Percentiles rank a stretch among this genome's conserved stretches.
These are phyloP conservation scores for Russula sp. DNA, from an alignment of 768 basidiomycete genomes.

Conservation along the genomic window DNA sequence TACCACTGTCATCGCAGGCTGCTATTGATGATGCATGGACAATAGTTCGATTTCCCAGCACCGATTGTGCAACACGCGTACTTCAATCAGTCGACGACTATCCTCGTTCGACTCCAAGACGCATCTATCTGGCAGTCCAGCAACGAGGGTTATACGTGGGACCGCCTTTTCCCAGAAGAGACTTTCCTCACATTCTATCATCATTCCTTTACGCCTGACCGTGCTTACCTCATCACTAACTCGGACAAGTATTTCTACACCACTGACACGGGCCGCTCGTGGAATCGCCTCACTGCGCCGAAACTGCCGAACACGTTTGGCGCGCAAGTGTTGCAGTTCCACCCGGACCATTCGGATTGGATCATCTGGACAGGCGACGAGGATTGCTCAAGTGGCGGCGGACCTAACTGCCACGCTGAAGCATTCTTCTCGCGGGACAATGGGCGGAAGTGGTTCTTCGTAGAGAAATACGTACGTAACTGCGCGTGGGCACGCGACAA, in stretches of 20 bases:
- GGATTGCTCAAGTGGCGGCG: constrained; percentile 44
- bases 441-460: constrained; percentile 63
- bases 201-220: constrained; percentile 69
- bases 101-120: constrained; percentile 76
- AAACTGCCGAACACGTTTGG: constrained; percentile 73
- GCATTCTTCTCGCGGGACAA: constrained; percentile 72
- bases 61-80: constrained; percentile 72
- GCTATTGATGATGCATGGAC: background rate
- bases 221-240: constrained; percentile 86
- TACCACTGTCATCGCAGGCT: background rate
- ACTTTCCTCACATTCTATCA: constrained; percentile 81
- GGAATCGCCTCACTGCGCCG: constrained; percentile 55
- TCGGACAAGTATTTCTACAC: constrained; percentile 63
- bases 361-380: constrained; percentile 84
- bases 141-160: constrained; percentile 94
- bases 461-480: constrained; percentile 84
- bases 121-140: constrained; percentile 85
- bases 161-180: constrained; percentile 48
- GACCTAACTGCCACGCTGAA: constrained; percentile 58
- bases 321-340: constrained; percentile 76
- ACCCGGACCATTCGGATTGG: constrained; percentile 66
- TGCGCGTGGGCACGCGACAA: constrained; percentile 89
- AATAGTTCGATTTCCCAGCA: constrained; percentile 57
- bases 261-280: constrained; percentile 69
- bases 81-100: constrained; percentile 78